Conservation (phyloP, 331 rosid species). For the Quercus lobata region DNA sequence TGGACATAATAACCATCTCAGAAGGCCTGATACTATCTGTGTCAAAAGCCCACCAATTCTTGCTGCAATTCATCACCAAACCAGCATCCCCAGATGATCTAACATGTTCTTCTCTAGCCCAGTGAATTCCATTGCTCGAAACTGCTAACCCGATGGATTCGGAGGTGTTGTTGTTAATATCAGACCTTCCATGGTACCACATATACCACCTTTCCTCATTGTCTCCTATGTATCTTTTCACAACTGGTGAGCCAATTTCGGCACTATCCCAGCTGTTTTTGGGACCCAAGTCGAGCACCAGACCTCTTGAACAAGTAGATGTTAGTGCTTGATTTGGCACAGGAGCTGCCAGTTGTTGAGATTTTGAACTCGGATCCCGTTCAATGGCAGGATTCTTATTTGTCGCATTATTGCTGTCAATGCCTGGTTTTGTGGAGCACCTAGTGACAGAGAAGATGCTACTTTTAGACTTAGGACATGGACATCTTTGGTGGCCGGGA, state of each 20-base stretch:
- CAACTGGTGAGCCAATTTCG: slow-evolving; percentile 1
- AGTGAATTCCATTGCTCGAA: not conserved
- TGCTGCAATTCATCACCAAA: slow-evolving; percentile 3
- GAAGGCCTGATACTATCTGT: slow-evolving; percentile 1
- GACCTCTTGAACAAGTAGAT: not conserved
- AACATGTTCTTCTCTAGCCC: not conserved
- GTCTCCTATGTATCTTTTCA: not conserved
- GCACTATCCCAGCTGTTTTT: not conserved
- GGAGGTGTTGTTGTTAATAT: not conserved
- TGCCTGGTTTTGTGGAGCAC: not conserved
- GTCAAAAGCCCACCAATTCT: slow-evolving; percentile 6
- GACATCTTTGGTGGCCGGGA: not conserved
- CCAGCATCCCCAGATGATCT: not conserved
- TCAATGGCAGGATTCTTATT: slow-evolving; percentile 1
- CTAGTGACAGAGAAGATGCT: not conserved
- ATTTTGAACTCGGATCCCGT: slow-evolving; percentile 1
- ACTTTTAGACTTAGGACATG: not conserved
- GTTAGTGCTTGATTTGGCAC: not conserved
- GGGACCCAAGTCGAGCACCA: slow-evolving; percentile 1
- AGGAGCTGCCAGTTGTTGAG: not conserved
- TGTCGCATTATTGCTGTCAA: not conserved
- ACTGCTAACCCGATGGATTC: not conserved
- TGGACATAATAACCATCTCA: slow-evolving; percentile 2
- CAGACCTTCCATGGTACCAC: slow-evolving; percentile 9
- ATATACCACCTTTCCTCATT: slow-evolving; percentile 7